These are phyloP conservation scores for Achlya hypogyna DNA, from an alignment of 352 stramenopile genomes.

Conservation along the genomic window DNA sequence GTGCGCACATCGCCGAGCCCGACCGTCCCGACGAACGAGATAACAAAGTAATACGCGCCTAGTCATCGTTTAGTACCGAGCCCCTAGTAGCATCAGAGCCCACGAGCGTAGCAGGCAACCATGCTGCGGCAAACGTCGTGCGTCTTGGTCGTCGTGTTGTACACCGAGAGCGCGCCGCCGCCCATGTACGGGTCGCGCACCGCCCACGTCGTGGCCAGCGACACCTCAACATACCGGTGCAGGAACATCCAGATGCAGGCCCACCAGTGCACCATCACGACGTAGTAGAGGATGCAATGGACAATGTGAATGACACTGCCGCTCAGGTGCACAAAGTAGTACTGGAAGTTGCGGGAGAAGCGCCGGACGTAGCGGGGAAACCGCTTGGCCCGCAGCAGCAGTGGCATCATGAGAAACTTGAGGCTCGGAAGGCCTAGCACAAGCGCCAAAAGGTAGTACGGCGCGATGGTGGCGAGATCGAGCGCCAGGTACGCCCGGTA, in stretches of 20 bases:
- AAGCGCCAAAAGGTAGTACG: background rate
- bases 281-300: conserved; percentile 20
- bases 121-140: conserved; percentile 17
- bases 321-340: conserved; percentile 2
- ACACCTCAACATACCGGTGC: conserved; percentile 15
- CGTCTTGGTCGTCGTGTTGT: background rate
- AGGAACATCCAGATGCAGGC: conserved; percentile 19
- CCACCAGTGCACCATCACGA: conserved; percentile 21
- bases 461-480: conserved; percentile 1
- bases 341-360: conserved; percentile 17
- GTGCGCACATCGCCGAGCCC: conserved; percentile 16
- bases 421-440: background rate
- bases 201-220: conserved; percentile 10
- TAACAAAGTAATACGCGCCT: conserved; percentile 21
- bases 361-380: conserved; percentile 19
- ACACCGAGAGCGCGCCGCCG: conserved; percentile 11
- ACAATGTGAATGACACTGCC: conserved; percentile 19
- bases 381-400: conserved; percentile 15
- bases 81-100: background rate
- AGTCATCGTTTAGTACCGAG: no score
- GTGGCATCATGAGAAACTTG: conserved; percentile 15
- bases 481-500: conserved; percentile 15
- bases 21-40: conserved; percentile 18
- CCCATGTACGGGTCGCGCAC: conserved; percentile 18
- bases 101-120: conserved; percentile 14